phyloP scores from a whole-genome alignment of 1,139 yeast genomes.

The Meyerozyma elateridarum region DNA sequence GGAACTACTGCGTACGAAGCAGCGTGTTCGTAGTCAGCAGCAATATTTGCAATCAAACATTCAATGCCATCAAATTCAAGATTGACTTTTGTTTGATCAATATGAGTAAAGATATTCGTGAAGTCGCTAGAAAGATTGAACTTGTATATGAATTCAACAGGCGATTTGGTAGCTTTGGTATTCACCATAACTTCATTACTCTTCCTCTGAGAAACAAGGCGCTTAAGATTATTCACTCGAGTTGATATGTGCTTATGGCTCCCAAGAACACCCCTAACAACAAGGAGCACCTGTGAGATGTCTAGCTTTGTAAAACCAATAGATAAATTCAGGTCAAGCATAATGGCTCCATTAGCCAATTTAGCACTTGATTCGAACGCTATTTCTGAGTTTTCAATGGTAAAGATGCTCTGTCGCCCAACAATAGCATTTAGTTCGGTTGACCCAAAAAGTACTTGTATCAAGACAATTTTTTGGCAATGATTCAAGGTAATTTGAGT shows the following conservation, averaged over 20 bases:
- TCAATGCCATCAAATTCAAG: conserved; percentile 25
- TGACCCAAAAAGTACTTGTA: background rate
- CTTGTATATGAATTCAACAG: conserved; percentile 21
- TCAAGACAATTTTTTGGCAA: too few relatives aligned
- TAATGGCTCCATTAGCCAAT: too few relatives aligned
- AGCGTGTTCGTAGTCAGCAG: background rate
- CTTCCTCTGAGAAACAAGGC: background rate
- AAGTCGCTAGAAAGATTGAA: conserved; percentile 30
- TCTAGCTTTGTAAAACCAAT: conserved; percentile 21
- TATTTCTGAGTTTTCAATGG: conserved; percentile 2
- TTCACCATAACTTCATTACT: background rate
- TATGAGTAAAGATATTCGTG: conserved; percentile 30
- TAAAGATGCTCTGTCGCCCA: background rate
- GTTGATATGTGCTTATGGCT: conserved; percentile 12
- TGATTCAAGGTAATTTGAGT: too few relatives aligned
- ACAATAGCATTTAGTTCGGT: background rate
- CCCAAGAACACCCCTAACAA: conserved; percentile 17
- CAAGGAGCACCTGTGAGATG: conserved; percentile 24
- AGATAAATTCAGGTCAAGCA: background rate
- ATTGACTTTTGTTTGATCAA: conserved; percentile 29
- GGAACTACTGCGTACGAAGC: conserved; percentile 17
- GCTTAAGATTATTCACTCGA: conserved; percentile 12
- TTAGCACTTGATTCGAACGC: too few relatives aligned
- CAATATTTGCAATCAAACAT: conserved; percentile 7
- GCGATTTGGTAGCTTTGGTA: background rate